Percentiles rank a stretch among this genome's conserved stretches.
Evolutionary conservation across 306 rosid species (phyloP).

Genomic region (Fagus crenata): DNA sequence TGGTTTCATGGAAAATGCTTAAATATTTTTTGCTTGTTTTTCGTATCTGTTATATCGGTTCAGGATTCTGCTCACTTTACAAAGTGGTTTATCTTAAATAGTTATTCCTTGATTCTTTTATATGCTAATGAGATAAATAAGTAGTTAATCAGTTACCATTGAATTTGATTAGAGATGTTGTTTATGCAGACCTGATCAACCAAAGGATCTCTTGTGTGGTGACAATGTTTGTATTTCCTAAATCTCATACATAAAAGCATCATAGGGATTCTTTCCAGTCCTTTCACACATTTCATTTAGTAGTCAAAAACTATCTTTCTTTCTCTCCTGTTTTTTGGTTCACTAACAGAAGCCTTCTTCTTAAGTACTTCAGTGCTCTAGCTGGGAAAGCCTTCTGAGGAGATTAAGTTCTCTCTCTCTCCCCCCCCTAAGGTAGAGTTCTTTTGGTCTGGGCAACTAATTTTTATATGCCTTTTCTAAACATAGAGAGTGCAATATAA

Average conservation of each 20-base stretch:
- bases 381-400: neutral
- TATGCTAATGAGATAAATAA: neutral
- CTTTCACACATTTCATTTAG: neutral
- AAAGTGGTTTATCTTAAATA: neutral
- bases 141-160: neutral
- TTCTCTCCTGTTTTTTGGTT: neutral
- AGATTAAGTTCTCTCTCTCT: no score
- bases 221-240: neutral
- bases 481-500: no score
- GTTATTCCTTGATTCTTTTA: neutral
- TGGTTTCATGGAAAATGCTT: neutral
- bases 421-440: no score
- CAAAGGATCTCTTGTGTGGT: neutral
- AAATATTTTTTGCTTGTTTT: neutral
- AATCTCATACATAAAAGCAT: neutral
- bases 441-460: no score
- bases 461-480: no score
- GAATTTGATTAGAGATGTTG: neutral
- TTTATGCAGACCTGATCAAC: neutral
- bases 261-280: neutral
- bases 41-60: neutral
- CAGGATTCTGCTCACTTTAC: neutral
- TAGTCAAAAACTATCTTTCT: neutral
- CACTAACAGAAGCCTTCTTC: neutral
- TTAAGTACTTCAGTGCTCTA: neutral